Evolutionary conservation across 768 basidiomycete species (phyloP).

Genomic region (Lyophyllum atratum): DNA sequence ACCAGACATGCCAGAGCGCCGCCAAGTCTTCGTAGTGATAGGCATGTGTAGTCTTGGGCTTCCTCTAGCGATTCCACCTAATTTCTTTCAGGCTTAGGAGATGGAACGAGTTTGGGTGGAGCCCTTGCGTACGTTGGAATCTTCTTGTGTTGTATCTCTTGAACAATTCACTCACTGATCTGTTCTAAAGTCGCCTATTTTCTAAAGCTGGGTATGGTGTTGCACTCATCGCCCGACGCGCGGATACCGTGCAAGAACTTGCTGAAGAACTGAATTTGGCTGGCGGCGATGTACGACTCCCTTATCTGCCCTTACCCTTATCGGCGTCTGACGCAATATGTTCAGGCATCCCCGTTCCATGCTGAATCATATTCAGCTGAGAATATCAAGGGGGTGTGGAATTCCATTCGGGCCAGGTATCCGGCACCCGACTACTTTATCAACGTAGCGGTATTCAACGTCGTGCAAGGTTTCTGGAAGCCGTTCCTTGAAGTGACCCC

Average conservation of each 20-base stretch:
- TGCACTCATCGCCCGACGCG: conserved; percentile 63
- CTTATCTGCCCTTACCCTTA: background rate
- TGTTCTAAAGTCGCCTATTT: conserved; percentile 50
- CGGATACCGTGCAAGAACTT: conserved; percentile 48
- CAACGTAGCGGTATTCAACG: conserved; percentile 66
- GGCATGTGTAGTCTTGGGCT: too few relatives aligned
- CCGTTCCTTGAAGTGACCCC: conserved; percentile 64
- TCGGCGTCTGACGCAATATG: conserved; percentile 6
- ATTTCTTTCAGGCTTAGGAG: background rate
- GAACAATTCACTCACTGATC: background rate
- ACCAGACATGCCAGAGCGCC: too few relatives aligned
- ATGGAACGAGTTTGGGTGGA: background rate
- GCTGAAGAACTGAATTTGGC: conserved; percentile 53
- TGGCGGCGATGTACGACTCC: conserved; percentile 56
- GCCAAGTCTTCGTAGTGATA: too few relatives aligned
- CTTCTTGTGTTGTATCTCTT: background rate
- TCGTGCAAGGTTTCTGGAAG: conserved; percentile 57
- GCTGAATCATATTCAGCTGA: conserved; percentile 47
- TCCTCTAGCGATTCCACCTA: too few relatives aligned
- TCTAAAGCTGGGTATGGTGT: conserved; percentile 65
- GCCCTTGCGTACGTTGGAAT: too few relatives aligned
- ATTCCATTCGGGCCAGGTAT: conserved; percentile 43
- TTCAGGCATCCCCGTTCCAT: conserved; percentile 57
- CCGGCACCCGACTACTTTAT: conserved; percentile 50
- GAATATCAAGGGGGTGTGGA: conserved; percentile 52